phyloP scores from a whole-genome alignment of 2,329 filamentous ascomycete species.

The Zymoseptoria passerinii region DNA sequence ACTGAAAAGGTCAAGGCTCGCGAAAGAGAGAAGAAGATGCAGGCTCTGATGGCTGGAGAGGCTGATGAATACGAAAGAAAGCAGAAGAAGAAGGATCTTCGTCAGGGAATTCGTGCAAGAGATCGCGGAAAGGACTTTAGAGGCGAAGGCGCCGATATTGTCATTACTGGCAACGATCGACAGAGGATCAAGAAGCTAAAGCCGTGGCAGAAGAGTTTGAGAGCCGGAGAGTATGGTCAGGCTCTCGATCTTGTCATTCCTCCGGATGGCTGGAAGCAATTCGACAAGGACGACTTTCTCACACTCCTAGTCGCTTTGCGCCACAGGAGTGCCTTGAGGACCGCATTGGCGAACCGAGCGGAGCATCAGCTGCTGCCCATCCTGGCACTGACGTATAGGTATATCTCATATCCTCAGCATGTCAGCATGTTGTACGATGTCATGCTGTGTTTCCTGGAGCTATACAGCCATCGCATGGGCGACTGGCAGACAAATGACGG shows the following conservation, averaged over 20 bases:
- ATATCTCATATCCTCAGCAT: constrained; percentile 76
- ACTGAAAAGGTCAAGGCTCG: constrained; percentile 67
- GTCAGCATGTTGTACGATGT: constrained; percentile 76
- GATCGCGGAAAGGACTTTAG: constrained; percentile 65
- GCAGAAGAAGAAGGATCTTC: constrained; percentile 53
- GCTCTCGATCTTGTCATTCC: constrained; percentile 72
- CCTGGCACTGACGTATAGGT: constrained; percentile 70
- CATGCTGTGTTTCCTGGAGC: constrained; percentile 70
- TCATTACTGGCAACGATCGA: constrained; percentile 68
- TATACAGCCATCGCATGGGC: constrained; percentile 75
- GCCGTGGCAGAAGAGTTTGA: constrained; percentile 75
- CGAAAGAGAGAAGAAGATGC: constrained; percentile 77
- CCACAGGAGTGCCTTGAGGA: constrained; percentile 75
- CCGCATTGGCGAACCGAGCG: constrained; percentile 71
- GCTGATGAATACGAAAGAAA: constrained; percentile 69
- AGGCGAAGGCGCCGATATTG: constrained; percentile 77
- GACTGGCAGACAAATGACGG: constrained; percentile 26
- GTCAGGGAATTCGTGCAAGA: constrained; percentile 53
- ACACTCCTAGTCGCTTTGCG: constrained; percentile 76
- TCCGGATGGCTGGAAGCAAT: constrained; percentile 11
- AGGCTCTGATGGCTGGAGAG: constrained; percentile 67
- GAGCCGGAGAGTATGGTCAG: constrained; percentile 65
- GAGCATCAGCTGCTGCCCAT: constrained; percentile 75
- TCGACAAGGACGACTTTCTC: constrained; percentile 43
- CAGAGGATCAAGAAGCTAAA: constrained; percentile 55